Evolutionary conservation across 805 yeast genomes (phyloP).

Genomic region (Candida gorgasii): DNA sequence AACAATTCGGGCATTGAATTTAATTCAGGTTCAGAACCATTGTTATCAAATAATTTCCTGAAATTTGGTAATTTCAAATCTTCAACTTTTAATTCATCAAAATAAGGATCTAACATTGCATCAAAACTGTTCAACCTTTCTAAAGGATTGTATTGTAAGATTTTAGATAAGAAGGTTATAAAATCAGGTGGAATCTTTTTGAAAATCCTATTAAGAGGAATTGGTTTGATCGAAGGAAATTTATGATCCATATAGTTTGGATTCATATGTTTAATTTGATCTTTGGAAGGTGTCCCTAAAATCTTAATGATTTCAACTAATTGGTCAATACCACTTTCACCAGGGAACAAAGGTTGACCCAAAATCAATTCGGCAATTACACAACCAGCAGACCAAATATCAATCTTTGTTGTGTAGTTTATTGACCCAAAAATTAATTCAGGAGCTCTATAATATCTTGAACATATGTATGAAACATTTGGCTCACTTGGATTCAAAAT

Average conservation of each 20-base stretch:
- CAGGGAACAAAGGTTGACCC: slow-evolving; percentile 97
- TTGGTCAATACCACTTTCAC: slow-evolving; percentile 97
- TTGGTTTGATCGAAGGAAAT: slow-evolving; percentile 84
- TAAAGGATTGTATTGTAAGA: slow-evolving; percentile 68
- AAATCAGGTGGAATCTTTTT: slow-evolving; percentile 55
- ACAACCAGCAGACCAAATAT: slow-evolving; percentile 97
- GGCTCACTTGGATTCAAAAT: slow-evolving; percentile 87
- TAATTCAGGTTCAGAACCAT: slow-evolving; percentile 41
- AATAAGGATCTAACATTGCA: slow-evolving; percentile 53
- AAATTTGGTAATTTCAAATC: slow-evolving; percentile 43
- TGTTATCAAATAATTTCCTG: slow-evolving; percentile 42
- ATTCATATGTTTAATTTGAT: slow-evolving; percentile 91
- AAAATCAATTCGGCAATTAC: slow-evolving; percentile 95
- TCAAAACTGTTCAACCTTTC: slow-evolving; percentile 61
- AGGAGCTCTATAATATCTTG: slow-evolving; percentile 96
- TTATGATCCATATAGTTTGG: slow-evolving; percentile 97
- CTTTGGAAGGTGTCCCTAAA: slow-evolving; percentile 91
- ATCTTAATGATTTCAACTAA: slow-evolving; percentile 94
- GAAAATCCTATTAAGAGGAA: slow-evolving; percentile 68
- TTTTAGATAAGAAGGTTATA: slow-evolving; percentile 54
- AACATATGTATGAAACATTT: slow-evolving; percentile 93
- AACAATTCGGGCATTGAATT: slow-evolving; percentile 50
- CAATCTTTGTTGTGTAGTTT: slow-evolving; percentile 93
- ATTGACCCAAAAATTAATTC: slow-evolving; percentile 97
- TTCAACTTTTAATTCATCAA: slow-evolving; percentile 50